Evolutionary conservation across 176 grass and related monocot genomes (phyloP).

Genomic region (Puccinellia tenuiflora): DNA sequence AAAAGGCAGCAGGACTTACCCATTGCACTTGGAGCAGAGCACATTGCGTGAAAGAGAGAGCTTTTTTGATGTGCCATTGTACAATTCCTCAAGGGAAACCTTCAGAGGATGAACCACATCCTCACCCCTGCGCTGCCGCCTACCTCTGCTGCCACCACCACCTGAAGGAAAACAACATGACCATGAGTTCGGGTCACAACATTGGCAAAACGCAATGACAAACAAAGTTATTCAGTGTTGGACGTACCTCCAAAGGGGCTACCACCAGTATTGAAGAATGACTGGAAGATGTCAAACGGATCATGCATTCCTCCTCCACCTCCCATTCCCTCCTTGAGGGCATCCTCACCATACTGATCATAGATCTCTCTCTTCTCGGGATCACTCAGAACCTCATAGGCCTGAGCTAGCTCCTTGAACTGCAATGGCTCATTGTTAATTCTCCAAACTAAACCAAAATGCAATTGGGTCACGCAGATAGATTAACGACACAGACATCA

Average conservation of each 20-base stretch:
- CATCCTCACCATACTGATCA: slow-evolving; percentile 92
- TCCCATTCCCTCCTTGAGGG: slow-evolving; percentile 90
- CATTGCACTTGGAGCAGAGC: slow-evolving; percentile 77
- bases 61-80: slow-evolving; percentile 84
- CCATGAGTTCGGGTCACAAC: background rate
- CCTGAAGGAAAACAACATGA: slow-evolving; percentile 16
- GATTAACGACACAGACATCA: background rate
- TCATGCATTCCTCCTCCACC: slow-evolving; percentile 61
- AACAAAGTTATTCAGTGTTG: background rate
- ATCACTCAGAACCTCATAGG: slow-evolving; percentile 89
- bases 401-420: slow-evolving; percentile 92
- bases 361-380: slow-evolving; percentile 85
- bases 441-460: background rate
- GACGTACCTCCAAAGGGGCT: slow-evolving; percentile 65
- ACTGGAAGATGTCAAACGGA: slow-evolving; percentile 82
- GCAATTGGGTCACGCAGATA: background rate
- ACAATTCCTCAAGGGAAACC: slow-evolving; percentile 72
- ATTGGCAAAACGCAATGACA: too few species aligned
- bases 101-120: slow-evolving; percentile 85
- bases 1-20: background rate
- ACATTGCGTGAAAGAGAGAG: slow-evolving; percentile 73
- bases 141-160: slow-evolving; percentile 62
- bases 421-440: slow-evolving; percentile 21
- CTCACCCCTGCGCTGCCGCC: slow-evolving; percentile 78
- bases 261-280: slow-evolving; percentile 60